Evolutionary conservation across 108 stramenopile species (phyloP).

Genomic region (Nannochloropsis granulata): DNA sequence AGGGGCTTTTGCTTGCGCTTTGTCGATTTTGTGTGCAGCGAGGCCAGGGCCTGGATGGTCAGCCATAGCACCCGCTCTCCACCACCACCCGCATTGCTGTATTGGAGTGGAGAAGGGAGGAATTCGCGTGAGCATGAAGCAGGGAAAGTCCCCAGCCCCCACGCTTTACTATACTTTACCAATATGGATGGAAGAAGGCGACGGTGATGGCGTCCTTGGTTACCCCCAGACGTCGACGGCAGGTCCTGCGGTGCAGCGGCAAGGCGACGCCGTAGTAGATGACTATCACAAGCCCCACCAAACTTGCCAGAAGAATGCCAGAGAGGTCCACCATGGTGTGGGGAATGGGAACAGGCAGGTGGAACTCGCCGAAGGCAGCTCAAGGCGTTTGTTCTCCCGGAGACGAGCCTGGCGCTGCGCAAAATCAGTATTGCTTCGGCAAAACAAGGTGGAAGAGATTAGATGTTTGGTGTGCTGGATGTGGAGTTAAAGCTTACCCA

Average conservation of each 20-base stretch:
- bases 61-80: conserved; percentile 97
- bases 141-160: too few relatives aligned
- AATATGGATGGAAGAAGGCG: conserved; percentile 26
- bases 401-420: too few relatives aligned
- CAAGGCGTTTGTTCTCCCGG: too few relatives aligned
- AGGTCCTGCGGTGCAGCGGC: background rate
- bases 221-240: conserved; percentile 4
- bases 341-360: too few relatives aligned
- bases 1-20: conserved; percentile 2
- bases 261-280: background rate
- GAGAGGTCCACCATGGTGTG: background rate
- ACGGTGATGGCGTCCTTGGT: background rate
- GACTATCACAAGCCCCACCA: background rate
- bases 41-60: conserved; percentile 56
- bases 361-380: too few relatives aligned
- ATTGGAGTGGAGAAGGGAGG: background rate
- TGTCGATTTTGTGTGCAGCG: conserved; percentile 6
- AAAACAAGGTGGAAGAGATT: too few relatives aligned
- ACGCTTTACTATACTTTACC: background rate
- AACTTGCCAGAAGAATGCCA: background rate
- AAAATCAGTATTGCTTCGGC: too few relatives aligned
- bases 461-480: too few relatives aligned
- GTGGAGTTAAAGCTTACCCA: too few relatives aligned
- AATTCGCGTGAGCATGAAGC: too few relatives aligned
- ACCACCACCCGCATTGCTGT: conserved; percentile 62